These are phyloP conservation scores for Cyclostephanos invisitatus DNA, from an alignment of 108 stramenopile species.

Conservation along the genomic window DNA sequence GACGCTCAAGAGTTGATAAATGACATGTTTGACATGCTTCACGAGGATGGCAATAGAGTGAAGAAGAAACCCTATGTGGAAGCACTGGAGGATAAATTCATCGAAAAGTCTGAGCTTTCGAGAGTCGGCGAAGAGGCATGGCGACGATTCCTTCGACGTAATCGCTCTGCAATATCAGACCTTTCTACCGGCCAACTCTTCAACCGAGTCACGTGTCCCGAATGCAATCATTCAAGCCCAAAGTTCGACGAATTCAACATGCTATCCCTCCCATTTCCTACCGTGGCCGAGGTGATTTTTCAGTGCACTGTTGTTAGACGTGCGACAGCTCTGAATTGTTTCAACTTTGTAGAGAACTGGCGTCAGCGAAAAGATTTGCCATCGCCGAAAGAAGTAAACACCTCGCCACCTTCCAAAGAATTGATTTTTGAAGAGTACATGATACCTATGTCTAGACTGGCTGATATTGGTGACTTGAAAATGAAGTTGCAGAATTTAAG, in stretches of 20 bases:
- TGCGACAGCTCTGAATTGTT: conserved; percentile 71
- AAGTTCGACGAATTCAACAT: conserved; percentile 96
- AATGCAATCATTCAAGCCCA: conserved; percentile 73
- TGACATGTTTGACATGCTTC: conserved; percentile 90
- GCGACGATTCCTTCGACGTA: conserved; percentile 79
- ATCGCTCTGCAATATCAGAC: conserved; percentile 81
- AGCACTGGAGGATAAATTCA: conserved; percentile 87
- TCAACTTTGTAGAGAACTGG: conserved; percentile 31
- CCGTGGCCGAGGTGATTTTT: conserved; percentile 86
- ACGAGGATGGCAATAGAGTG: conserved; percentile 95
- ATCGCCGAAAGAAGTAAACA: neutral
- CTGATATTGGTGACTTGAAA: conserved; percentile 82
- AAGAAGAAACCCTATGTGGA: conserved; percentile 90
- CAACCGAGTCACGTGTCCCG: conserved; percentile 84
- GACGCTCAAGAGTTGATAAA: conserved; percentile 93
- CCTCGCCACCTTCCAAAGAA: conserved; percentile 68
- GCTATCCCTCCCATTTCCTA: conserved; percentile 89
- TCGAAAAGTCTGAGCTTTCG: conserved; percentile 54
- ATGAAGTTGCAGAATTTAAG: conserved; percentile 75
- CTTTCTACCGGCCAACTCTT: conserved; percentile 85
- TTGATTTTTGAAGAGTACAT: conserved; percentile 73
- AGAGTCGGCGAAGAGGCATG: conserved; percentile 84
- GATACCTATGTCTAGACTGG: conserved; percentile 80
- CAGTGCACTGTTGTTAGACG: conserved; percentile 74
- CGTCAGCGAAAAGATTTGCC: conserved; percentile 17